Base-by-base conservation (phyloP, 2,329 filamentous ascomycete genomes). In the Exophiala spinifera region DNA sequence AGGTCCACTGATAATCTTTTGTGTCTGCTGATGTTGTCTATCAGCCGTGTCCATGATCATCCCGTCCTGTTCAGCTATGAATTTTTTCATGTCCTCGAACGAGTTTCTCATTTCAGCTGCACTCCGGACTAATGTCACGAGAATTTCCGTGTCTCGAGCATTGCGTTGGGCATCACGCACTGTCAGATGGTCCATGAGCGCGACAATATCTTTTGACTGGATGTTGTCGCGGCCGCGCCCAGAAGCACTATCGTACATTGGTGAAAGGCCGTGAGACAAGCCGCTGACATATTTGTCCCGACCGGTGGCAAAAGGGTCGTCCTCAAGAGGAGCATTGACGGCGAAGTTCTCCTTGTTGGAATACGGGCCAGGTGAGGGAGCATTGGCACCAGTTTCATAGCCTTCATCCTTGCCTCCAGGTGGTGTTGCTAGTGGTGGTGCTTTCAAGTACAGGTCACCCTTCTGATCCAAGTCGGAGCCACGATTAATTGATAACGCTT, bases 141-240 rank as follows among this genome's bases (percentile, higher is more conserved):
- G 78, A 51, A 99, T 96, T 72, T 99, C 94, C 0, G 94, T 97
- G 66, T 99, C 94, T 42, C 94, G 84, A 43, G 94, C 94, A 72
- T 94, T 97, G 56, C 94, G 86, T 73, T 97, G 92, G 37, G 92
- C 94, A 74, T 99, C 94, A 33, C 94, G 87, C 60, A 97, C 94
- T 69, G 95, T 97, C 59, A 99, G 85, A 71, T 99, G 94, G 68
- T 99, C 92, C 94, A 99, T 99, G 57, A 99, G 76, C 20, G 92
- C 90, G 60, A 99, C 88, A 64, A 99, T 95, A 67, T 99, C 94
- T 73, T 95, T 94, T 43, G 91, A 96, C 69, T 97, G 87, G 48
- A 99, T 97, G 45, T 87, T 82, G 62, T 97, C 91, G 49, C 96
- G 88, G 31, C 91, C 91, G 59, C 84, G 85, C 49, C 92, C 92